Base-by-base conservation (phyloP, 345 rosid species). In the Anacardium occidentale region DNA sequence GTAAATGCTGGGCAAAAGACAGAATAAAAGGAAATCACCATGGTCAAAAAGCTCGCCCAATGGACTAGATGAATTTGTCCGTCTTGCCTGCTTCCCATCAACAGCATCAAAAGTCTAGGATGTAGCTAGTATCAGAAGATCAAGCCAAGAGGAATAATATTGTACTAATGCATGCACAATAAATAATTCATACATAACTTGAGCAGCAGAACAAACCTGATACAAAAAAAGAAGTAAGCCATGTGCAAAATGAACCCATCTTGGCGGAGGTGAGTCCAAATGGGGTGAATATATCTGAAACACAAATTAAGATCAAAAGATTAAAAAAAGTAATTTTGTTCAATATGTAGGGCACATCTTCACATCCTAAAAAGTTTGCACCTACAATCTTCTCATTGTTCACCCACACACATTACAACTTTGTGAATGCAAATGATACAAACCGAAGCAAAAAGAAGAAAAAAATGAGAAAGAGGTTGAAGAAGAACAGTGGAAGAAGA, bases 21-120 rank as follows among this genome's bases (percentile, higher is more conserved):
- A 69, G 5, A 51, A 77, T 22, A 64, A 77, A 77, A 21, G 29
- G 24, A 74, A 67, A 74, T 81, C 56, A 92, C 98, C 99, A 75
- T 92, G 98, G 77, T 95, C 96, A 74, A 91, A 92, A 69, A 95
- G 98, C 84, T 95, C 98, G 72, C 98, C 97, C 53, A 95, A 71
- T 63, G 99, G 98, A 74, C 98, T 91, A 45, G 91, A 81, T 9
- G 98, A 95, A 74, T 80, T 91, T 40, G 98, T 95, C 75, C 98
- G 79, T 7, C 98, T 83, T 22, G 99, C 98, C 91, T 96, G 99
- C 77, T 96, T 96, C 56, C 99, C 99, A 81, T 93, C 99, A 78
- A 96, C 92, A 73, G 93, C 96, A 84, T 96, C 99, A 83, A 96
- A 96, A 61, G 99, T 96, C 99, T 96, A 74, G 69, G 71, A 75